Base-by-base conservation (phyloP, 257 asterid genomes). In the Anisodus tanguticus region DNA sequence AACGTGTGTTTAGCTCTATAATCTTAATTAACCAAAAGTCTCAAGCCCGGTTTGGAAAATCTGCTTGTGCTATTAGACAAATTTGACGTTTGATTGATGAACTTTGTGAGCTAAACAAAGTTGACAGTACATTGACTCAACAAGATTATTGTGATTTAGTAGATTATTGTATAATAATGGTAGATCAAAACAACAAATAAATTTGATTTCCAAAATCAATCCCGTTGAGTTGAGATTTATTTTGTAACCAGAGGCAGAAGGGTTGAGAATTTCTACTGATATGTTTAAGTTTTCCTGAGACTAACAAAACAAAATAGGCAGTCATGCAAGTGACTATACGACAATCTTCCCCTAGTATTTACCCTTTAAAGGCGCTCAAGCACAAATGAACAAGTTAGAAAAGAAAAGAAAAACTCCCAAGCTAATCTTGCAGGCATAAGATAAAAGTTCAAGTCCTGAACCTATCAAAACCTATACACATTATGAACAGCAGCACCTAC, bases 401-500 rank as follows among this genome's bases (percentile, higher is more conserved):
- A 49, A 19, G 5, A 58, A 58, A 16, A 57, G 12, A 10, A 47
- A 22, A 74, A 26, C 60, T 74, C 51, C n/a, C 81, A 26, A 49
- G 63, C 81, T 53, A 76, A 76, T 74, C 45, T 22, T 49, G 47
- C 64, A 76, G 81, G 47, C 64, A 76, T 76, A 22, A 37, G 26
- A 26, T 76, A 72, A 74, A 49, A 51, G 15, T 51, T 7, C 39
- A 51, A 16, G 15, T 76, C n/a, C 19, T 47, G 31, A 74, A 49
- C 43, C 58, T 74, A 47, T 74, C 39, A 31, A 74, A 39, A 74
- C 62, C 49, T 77, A 8, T 53, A 77, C 64, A 77, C 82, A 70
- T 4, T 77, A 77, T 77, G 64, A 53, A 77, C 64, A 77, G 16
- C 31, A 31, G 26, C 82, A 77, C 64, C 82, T 26, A 77, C 26